Base-by-base conservation (phyloP, 371 early-diverging fungal species). In the Haplosporangium sp. region DNA sequence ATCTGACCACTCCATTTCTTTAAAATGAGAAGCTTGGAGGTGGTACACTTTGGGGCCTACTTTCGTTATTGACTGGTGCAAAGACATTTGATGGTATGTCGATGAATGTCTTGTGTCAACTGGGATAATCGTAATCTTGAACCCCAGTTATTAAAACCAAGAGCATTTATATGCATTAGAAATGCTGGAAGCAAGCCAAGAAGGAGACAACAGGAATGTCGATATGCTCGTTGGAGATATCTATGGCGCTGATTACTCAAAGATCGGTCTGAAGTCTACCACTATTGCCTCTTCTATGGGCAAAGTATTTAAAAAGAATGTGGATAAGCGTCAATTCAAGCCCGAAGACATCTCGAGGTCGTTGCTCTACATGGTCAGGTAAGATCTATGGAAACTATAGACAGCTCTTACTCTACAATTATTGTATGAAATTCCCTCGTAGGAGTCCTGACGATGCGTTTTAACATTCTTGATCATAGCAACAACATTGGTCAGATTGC, bases 401-500 rank as follows among this genome's bases (percentile, higher is more conserved):
- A 0, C 16, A 45, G 11, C 45, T 9, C 9, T n/a, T 18, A 50
- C 36, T 23, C 45, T 55, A 21, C 10, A 20, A 12, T 36, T 14
- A 11, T 47, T 48, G 6, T 5, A 7, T 43, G 11, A 13, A 9
- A 13, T 14, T 13, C 21, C 42, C n/a, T 13, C 64, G 42, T 54
- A 46, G 36, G 2, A 10, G 0, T 18, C 7, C 16, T 61, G 18
- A 13, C 21, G 36, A 55, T 41, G 13, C 20, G 23, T 12, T 42
- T 21, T 16, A 40, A 14, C 40, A 58, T 52, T 23, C 14, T 58
- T 23, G 11, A 41, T 29, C 16, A 51, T 71, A 96, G 96, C 80
- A 98, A 98, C 85, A 98, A 97, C 81, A 95, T 98, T 86, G 98
- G 98, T 16, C 99, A 98, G 83, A 98, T 98, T 55, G 99, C 98